Conservation (phyloP, 257 asterid genomes). For the Gardenia jasminoides region DNA sequence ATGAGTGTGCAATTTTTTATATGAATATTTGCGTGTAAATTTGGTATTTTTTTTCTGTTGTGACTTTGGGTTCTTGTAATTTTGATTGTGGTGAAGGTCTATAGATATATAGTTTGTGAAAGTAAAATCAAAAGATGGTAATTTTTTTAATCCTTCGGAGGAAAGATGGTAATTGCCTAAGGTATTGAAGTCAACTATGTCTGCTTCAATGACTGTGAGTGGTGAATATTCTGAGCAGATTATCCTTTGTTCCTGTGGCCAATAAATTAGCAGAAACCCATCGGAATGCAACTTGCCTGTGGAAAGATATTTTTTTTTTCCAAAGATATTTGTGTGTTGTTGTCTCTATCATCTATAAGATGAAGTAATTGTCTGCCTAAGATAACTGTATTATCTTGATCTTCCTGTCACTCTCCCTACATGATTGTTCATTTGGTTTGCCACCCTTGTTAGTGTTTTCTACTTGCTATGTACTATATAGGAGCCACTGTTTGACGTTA, state of each 20-base stretch:
- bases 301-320: constrained; percentile 12
- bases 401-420: neutral
- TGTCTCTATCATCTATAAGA: constrained; percentile 1
- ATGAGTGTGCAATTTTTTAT: neutral
- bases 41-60: neutral
- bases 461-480: neutral
- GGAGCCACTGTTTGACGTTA: neutral
- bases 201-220: neutral
- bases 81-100: neutral
- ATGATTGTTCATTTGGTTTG: neutral
- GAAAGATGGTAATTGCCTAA: neutral
- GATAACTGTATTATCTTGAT: neutral
- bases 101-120: neutral
- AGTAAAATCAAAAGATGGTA: neutral
- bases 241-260: constrained; percentile 13
- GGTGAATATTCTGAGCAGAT: constrained; percentile 9
- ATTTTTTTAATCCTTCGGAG: too few relatives aligned
- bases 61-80: neutral
- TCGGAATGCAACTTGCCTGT: neutral
- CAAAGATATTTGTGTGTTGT: constrained; percentile 14
- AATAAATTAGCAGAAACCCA: constrained; percentile 5
- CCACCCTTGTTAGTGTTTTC: neutral
- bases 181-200: neutral
- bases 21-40: neutral
- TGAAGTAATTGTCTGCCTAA: neutral